These are phyloP conservation scores for Lachnellula subtilissima DNA, from an alignment of 2,329 filamentous ascomycete genomes.

Conservation along the genomic window DNA sequence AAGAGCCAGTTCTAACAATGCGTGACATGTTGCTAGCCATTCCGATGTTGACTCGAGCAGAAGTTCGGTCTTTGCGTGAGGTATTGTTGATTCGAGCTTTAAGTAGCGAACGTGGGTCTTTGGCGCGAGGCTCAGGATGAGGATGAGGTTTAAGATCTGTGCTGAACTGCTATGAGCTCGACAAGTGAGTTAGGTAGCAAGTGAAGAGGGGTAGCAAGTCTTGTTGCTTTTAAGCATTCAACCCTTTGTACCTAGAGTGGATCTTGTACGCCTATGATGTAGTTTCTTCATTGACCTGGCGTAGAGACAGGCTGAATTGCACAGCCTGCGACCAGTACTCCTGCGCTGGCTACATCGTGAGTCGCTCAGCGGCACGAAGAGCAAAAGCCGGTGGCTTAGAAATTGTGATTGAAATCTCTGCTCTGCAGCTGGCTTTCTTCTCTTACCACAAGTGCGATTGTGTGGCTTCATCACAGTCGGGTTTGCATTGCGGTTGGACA, in stretches of 20 bases:
- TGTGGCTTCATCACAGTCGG: background rate
- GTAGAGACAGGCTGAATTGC: background rate
- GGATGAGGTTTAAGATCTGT: background rate
- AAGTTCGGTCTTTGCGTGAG: background rate
- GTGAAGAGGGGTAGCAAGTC: background rate
- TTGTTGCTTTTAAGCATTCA: background rate
- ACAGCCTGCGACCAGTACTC: background rate
- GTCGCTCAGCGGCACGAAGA: background rate
- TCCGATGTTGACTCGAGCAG: background rate
- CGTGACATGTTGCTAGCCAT: conserved; percentile 7
- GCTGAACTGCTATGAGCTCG: background rate
- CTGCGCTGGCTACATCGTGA: background rate
- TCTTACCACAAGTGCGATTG: background rate
- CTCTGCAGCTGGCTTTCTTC: background rate
- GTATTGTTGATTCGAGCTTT: background rate
- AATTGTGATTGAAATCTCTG: background rate
- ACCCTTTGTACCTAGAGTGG: background rate
- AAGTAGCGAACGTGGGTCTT: background rate
- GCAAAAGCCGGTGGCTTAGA: background rate
- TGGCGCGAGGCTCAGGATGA: background rate
- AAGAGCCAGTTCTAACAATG: conserved; percentile 13
- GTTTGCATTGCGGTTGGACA: background rate
- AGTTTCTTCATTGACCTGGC: background rate
- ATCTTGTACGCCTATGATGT: background rate
- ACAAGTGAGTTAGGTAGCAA: background rate